A percentile compares a stretch with the other conserved stretches of the same genome.
Conservation (phyloP, 2,329 filamentous ascomycete species). For the Fusarium staphyleae region DNA sequence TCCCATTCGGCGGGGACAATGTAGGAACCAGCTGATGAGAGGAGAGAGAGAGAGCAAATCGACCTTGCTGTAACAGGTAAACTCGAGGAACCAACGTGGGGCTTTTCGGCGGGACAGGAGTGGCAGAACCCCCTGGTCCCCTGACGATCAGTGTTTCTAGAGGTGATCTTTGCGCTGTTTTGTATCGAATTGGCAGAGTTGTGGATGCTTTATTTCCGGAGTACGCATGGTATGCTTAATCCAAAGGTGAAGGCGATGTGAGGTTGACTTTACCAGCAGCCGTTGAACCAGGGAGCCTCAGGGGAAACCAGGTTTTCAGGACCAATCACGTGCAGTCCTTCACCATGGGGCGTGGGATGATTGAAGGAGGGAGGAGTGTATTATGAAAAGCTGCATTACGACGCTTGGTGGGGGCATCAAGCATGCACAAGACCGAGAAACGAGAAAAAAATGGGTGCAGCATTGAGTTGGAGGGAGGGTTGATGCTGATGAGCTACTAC, state of each 20-base stretch:
- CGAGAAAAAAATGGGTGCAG: constrained; percentile 1
- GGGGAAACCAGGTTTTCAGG: constrained; percentile 24
- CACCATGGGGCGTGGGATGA: constrained; percentile 9
- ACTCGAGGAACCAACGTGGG: neutral
- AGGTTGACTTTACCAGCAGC: constrained; percentile 10
- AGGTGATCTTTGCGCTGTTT: too few species aligned
- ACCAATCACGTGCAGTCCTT: too few species aligned
- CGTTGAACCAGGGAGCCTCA: constrained; percentile 15
- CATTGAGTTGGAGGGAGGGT: neutral
- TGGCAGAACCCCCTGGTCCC: constrained; percentile 31
- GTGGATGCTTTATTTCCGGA: neutral
- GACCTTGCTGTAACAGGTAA: neutral
- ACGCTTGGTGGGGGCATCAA: constrained; percentile 34
- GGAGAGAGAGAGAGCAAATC: neutral
- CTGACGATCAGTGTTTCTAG: constrained; percentile 20
- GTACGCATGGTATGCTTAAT: too few species aligned
- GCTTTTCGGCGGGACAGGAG: constrained; percentile 28
- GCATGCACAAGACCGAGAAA: constrained; percentile 13
- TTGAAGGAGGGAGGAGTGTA: neutral
- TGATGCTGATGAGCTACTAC: constrained; percentile 7
- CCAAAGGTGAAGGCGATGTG: neutral
- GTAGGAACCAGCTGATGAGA: too few species aligned
- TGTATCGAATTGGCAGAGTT: neutral
- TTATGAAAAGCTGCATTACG: constrained; percentile 27
- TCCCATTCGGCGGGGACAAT: too few species aligned